These are phyloP conservation scores for Beauveria brongniartii DNA, from an alignment of 2,329 filamentous ascomycete genomes.

Conservation along the genomic window DNA sequence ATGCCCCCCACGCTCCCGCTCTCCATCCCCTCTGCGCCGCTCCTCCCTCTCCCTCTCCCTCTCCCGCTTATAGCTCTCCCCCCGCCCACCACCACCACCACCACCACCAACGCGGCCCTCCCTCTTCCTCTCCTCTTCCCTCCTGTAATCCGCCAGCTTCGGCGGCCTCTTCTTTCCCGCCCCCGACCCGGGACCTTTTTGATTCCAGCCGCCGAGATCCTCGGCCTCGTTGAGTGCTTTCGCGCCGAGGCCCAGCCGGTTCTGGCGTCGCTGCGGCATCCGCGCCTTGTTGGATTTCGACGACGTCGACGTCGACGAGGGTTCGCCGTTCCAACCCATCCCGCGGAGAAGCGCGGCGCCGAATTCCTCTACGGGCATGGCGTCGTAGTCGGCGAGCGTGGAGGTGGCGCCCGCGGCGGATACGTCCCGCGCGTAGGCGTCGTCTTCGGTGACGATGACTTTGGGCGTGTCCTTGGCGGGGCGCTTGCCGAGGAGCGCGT, in stretches of 20 bases:
- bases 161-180: conserved; percentile 27
- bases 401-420: conserved; percentile 65
- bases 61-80: conserved; percentile 34
- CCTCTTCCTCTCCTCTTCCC: conserved; percentile 35
- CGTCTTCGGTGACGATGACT: conserved; percentile 53
- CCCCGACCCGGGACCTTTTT: conserved; percentile 40
- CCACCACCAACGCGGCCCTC: conserved; percentile 31
- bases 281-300: conserved; percentile 53
- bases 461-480: conserved; percentile 35
- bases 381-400: conserved; percentile 75
- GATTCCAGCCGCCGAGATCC: conserved; percentile 76
- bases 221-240: conserved; percentile 66
- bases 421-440: conserved; percentile 64
- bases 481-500: conserved; percentile 53
- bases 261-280: conserved; percentile 56
- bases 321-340: conserved; percentile 86
- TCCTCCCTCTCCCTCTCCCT: conserved; percentile 33
- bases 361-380: conserved; percentile 89
- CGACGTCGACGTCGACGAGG: conserved; percentile 21
- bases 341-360: conserved; percentile 82
- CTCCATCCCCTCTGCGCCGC: conserved; percentile 23
- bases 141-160: conserved; percentile 42
- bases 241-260: conserved; percentile 80
- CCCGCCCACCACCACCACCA: conserved; percentile 24
- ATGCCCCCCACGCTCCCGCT: conserved; percentile 19